Evolutionary conservation across 75 land plant genomes (phyloP).

Genomic region (Pinus tabuliformis): DNA sequence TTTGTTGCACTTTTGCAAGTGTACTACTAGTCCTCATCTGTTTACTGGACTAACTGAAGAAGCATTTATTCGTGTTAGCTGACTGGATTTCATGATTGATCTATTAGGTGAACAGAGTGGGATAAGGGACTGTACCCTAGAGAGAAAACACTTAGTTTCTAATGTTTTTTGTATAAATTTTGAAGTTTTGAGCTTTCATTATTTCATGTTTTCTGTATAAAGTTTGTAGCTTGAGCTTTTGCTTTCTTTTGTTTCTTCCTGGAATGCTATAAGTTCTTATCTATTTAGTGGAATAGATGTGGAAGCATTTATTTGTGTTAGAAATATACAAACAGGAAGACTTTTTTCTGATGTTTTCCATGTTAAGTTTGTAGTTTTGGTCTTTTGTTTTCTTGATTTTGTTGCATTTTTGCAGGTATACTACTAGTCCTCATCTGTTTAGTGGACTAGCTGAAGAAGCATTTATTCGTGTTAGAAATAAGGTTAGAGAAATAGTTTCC

Average conservation of each 20-base stretch:
- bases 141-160: not conserved
- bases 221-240: too few relatives aligned
- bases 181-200: not conserved
- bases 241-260: too few relatives aligned
- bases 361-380: not conserved
- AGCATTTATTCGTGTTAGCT: slow-evolving; percentile 79
- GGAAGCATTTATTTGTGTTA: too few relatives aligned
- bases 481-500: slow-evolving; percentile 38
- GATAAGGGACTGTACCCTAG: not conserved
- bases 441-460: slow-evolving; percentile 74
- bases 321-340: too few relatives aligned
- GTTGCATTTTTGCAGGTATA: slow-evolving; percentile 54
- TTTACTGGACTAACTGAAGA: slow-evolving; percentile 74
- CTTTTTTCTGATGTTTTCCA: not conserved
- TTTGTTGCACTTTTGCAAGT: slow-evolving; percentile 36
- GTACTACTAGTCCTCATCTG: slow-evolving; percentile 94
- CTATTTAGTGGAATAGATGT: too few relatives aligned
- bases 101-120: too few relatives aligned
- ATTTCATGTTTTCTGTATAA: not conserved
- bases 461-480: slow-evolving; percentile 74
- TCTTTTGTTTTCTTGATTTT: not conserved
- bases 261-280: too few relatives aligned
- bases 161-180: not conserved
- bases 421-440: slow-evolving; percentile 95
- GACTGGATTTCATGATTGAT: too few relatives aligned